Conservation (phyloP, 192 early-diverging fungal species). For the Backusella luteola region DNA sequence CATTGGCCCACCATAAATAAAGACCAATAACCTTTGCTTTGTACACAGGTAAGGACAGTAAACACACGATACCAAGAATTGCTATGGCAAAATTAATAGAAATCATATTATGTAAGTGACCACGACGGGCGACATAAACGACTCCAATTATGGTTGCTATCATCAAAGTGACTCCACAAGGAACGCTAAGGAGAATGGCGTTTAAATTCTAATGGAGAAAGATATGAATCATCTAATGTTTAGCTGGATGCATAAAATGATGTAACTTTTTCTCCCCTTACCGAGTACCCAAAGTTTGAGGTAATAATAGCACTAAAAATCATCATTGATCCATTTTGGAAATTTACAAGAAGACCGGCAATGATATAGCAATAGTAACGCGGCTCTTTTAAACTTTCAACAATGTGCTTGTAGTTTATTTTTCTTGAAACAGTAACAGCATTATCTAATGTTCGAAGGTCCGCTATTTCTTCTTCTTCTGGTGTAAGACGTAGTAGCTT, state of each 20-base stretch:
- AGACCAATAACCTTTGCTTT: slow-evolving; percentile 19
- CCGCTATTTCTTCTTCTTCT: background rate
- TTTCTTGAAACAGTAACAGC: slow-evolving; percentile 17
- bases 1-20: slow-evolving; percentile 16
- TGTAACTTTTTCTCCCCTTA: background rate
- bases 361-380: slow-evolving; percentile 17
- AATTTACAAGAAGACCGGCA: slow-evolving; percentile 3
- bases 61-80: slow-evolving; percentile 15
- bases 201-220: slow-evolving; percentile 15
- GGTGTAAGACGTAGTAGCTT: background rate
- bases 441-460: slow-evolving; percentile 17
- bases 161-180: background rate
- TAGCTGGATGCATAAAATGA: background rate
- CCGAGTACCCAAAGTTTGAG: slow-evolving; percentile 18
- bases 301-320: slow-evolving; percentile 19
- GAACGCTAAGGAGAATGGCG: slow-evolving; percentile 21
- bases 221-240: background rate
- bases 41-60: slow-evolving; percentile 6
- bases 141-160: background rate
- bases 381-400: slow-evolving; percentile 18
- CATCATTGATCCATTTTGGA: slow-evolving; percentile 23
- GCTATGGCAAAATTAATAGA: background rate
- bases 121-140: background rate
- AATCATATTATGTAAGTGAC: background rate
- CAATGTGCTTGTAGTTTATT: slow-evolving; percentile 21